Percentiles rank a stretch among this genome's conserved stretches.
Conservation (phyloP, 441 rosid genomes). For the Euphorbia celastroides region DNA sequence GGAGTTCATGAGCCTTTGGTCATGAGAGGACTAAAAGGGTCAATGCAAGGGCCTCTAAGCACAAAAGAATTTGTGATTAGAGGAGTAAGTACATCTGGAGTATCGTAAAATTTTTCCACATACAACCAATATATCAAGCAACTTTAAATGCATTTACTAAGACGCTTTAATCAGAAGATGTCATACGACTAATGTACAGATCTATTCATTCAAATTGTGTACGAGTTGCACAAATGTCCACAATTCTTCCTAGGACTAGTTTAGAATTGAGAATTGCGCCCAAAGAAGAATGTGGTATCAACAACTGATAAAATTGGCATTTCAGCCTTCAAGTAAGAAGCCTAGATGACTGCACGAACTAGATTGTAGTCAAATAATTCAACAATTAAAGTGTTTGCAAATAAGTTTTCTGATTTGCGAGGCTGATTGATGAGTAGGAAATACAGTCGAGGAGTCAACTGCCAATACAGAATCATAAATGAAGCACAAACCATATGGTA, state of each 20-base stretch:
- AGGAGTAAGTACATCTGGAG: no score
- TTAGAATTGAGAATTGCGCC: neutral
- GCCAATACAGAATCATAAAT: conserved; percentile 2
- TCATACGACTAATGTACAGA: neutral
- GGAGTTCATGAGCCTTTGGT: no score
- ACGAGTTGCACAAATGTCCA: neutral
- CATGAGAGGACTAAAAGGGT: no score
- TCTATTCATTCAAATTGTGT: neutral
- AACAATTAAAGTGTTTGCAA: neutral
- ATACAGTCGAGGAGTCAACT: neutral
- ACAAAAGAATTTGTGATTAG: no score
- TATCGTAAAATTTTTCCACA: no score
- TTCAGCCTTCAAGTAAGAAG: neutral
- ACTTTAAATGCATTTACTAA: neutral
- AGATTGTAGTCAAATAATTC: neutral
- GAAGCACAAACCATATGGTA: neutral
- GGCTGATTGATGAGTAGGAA: conserved; percentile 3
- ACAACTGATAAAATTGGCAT: neutral
- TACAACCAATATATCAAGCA: neutral
- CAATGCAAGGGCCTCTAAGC: no score
- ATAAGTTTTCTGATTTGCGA: neutral
- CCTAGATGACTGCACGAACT: neutral
- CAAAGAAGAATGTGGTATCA: neutral
- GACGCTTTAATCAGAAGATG: neutral
- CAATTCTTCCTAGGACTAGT: neutral